These are phyloP conservation scores for Hymenoscyphus salicellus DNA, from an alignment of 2,329 filamentous ascomycete species.

Conservation along the genomic window DNA sequence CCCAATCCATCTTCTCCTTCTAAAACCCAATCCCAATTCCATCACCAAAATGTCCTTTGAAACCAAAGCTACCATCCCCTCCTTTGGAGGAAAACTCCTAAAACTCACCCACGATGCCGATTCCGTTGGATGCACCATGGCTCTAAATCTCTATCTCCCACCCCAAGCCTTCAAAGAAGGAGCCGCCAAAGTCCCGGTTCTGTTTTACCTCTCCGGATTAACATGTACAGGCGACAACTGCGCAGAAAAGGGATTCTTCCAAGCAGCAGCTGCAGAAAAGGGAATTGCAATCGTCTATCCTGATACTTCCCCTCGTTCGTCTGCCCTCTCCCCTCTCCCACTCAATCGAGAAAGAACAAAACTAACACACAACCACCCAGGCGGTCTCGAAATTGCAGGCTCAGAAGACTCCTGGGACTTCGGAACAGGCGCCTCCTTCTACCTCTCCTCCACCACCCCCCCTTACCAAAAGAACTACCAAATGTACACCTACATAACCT, in stretches of 20 bases:
- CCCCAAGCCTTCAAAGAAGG: slow-evolving; percentile 52
- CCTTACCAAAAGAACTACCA: slow-evolving; percentile 79
- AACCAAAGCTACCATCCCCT: slow-evolving; percentile 83
- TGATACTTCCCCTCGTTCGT: slow-evolving; percentile 83
- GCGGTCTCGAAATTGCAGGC: slow-evolving; percentile 73
- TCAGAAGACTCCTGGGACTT: slow-evolving; percentile 92
- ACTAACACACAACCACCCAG: slow-evolving; percentile 38
- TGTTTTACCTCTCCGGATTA: slow-evolving; percentile 90
- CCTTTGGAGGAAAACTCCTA: slow-evolving; percentile 89
- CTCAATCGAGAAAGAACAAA: slow-evolving; percentile 2
- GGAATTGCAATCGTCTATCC: slow-evolving; percentile 93
- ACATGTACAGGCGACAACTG: slow-evolving; percentile 92
- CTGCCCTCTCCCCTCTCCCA: slow-evolving; percentile 1
- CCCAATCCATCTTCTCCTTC: not conserved
- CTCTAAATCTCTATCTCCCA: slow-evolving; percentile 87
- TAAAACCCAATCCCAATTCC: not conserved
- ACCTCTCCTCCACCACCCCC: slow-evolving; percentile 76
- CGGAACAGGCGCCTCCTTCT: slow-evolving; percentile 88
- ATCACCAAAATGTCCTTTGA: slow-evolving; percentile 70
- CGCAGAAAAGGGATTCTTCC: slow-evolving; percentile 84
- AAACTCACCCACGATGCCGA: slow-evolving; percentile 86
- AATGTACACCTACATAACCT: slow-evolving; percentile 92
- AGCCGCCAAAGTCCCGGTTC: slow-evolving; percentile 57
- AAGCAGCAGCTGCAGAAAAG: slow-evolving; percentile 72
- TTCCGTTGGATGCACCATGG: slow-evolving; percentile 83